Conservation (phyloP, 805 yeast species). For the Candida qinlingensis region DNA sequence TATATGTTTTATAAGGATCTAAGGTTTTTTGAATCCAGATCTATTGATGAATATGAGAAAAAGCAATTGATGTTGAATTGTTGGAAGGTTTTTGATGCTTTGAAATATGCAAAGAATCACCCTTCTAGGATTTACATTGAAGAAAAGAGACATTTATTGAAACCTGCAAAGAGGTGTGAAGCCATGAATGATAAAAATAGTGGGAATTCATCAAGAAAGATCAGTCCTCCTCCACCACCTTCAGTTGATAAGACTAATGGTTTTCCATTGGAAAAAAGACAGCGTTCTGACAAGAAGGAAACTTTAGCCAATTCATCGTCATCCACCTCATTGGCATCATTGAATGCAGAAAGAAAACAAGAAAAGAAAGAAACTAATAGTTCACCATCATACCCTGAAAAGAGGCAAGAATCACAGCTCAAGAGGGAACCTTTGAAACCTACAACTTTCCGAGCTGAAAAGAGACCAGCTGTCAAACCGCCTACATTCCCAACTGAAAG, state of each 20-base stretch:
- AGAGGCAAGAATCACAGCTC: no score
- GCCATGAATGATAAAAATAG: no score
- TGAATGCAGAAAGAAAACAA: no score
- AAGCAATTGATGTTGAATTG: slow-evolving; percentile 12
- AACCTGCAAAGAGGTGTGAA: no score
- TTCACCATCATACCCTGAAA: no score
- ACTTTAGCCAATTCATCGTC: neutral
- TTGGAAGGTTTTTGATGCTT: slow-evolving; percentile 13
- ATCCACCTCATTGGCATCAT: neutral
- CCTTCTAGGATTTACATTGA: neutral
- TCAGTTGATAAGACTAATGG: neutral
- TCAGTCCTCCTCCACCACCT: neutral
- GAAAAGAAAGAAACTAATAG: no score
- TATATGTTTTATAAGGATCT: slow-evolving; percentile 30
- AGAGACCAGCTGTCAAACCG: no score
- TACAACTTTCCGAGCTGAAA: no score
- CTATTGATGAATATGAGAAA: slow-evolving; percentile 4
- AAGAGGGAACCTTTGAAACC: no score
- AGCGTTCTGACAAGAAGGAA: neutral
- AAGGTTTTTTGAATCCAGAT: slow-evolving; percentile 12
- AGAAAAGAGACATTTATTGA: no score
- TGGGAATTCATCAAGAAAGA: neutral
- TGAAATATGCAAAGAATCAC: slow-evolving; percentile 7
- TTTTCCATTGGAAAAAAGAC: neutral
- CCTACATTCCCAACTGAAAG: neutral